A percentile compares a stretch with the other conserved stretches of the same genome.
These are phyloP conservation scores for Aspergillus persii DNA, from an alignment of 2,329 filamentous ascomycete species.

Conservation along the genomic window DNA sequence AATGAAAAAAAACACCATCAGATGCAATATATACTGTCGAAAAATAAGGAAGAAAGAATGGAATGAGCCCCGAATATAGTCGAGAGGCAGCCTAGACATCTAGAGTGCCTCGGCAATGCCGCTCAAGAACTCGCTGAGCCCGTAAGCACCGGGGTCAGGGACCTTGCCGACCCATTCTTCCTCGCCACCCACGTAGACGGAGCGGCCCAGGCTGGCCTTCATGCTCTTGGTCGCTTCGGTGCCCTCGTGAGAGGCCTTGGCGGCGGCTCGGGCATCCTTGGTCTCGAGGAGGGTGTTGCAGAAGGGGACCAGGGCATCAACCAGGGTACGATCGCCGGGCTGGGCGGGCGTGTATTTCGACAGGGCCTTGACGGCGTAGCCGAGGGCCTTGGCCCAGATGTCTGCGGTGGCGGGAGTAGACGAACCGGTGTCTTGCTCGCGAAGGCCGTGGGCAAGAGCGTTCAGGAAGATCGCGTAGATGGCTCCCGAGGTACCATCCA, in stretches of 20 bases:
- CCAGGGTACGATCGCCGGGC: constrained; percentile 82
- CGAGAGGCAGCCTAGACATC: constrained; percentile 7
- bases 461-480: constrained; percentile 89
- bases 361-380: constrained; percentile 68
- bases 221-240: constrained; percentile 87
- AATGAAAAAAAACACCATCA: constrained; percentile 5
- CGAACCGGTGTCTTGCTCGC: constrained; percentile 50
- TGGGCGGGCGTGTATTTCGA: constrained; percentile 84
- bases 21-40: constrained; percentile 27
- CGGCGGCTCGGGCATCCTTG: constrained; percentile 68
- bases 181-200: constrained; percentile 75
- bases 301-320: constrained; percentile 89
- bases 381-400: constrained; percentile 66
- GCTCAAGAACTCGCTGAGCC: constrained; percentile 79
- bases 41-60: background rate
- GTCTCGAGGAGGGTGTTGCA: constrained; percentile 67
- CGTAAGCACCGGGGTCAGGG: constrained; percentile 71
- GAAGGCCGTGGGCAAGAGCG: constrained; percentile 69
- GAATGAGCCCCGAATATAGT: constrained; percentile 6
- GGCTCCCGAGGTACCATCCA: constrained; percentile 75
- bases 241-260: constrained; percentile 69
- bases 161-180: constrained; percentile 65
- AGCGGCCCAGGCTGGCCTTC: constrained; percentile 80
- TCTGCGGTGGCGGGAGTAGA: constrained; percentile 48
- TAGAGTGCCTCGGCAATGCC: constrained; percentile 63